Percentiles rank a stretch among this genome's conserved stretches.
These are phyloP conservation scores for Linum lewisii DNA, from an alignment of 345 rosid genomes.

Conservation along the genomic window DNA sequence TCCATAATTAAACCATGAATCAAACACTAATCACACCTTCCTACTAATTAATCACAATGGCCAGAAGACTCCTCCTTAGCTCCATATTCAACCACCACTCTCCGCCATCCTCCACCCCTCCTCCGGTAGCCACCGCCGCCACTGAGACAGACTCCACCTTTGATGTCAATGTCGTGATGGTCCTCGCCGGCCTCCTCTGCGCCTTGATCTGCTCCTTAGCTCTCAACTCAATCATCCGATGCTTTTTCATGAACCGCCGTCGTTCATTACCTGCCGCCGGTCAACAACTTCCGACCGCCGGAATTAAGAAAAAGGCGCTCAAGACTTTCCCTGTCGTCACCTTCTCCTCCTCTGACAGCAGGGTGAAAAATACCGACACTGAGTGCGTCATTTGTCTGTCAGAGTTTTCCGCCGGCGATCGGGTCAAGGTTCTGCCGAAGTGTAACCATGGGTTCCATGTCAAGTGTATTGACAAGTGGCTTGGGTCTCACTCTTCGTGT, in stretches of 20 bases:
- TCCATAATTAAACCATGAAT: not conserved
- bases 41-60: not conserved
- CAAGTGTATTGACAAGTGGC: slow-evolving; percentile 25
- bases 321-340: not conserved
- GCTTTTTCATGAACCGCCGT: slow-evolving; percentile 8
- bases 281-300: not conserved
- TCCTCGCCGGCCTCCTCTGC: slow-evolving; percentile 18
- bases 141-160: not conserved
- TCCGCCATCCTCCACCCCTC: too few species aligned
- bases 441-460: slow-evolving; percentile 25
- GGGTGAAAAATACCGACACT: not conserved
- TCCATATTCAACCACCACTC: not conserved
- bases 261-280: slow-evolving; percentile 1
- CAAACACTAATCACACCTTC: not conserved
- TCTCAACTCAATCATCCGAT: slow-evolving; percentile 20
- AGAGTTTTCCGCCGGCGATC: slow-evolving; percentile 18
- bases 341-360: not conserved
- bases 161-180: slow-evolving; percentile 22
- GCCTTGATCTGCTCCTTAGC: slow-evolving; percentile 18
- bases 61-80: not conserved
- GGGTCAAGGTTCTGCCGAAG: slow-evolving; percentile 19
- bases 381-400: slow-evolving; percentile 22
- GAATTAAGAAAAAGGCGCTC: slow-evolving; percentile 15
- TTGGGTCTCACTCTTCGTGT: slow-evolving; percentile 26
- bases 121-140: not conserved